Evolutionary conservation across 805 yeast species (phyloP), one percentile per base, ranked within the genome.

Genomic region (Kodamaea kaohsiungensis): DNA sequence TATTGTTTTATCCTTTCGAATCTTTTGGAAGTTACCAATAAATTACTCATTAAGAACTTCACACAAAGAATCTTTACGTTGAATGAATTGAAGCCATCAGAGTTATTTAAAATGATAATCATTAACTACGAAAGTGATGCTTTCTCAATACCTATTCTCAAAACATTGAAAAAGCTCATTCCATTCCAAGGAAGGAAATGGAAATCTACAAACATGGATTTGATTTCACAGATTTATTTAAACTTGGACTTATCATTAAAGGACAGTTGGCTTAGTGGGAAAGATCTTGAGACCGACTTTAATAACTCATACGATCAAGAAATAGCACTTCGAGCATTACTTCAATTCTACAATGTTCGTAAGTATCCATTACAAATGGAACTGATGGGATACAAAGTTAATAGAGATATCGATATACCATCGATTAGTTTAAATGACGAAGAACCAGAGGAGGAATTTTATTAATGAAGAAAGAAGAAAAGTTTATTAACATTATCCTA

Each of bases 111-210:
- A 59, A 78, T 82, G 61, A 69, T 81, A 37, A 69, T 89, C 4
- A 72, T 81, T 3, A 77, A 91, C 45, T 86, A 84, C 65, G 69
- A 70, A 33, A 90, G 89, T 62, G 65, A 73, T 19, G 79, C 79
- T 8, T 68, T 91, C 19, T 86, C 88, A 71, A 75, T 75, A 49
- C 92, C 96, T 1, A 84, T 89, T 2, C 73, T 92, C 61, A 86
- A 85, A 63, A 80, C 89, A 0, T 75, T 92, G 56, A 91, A 89
- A 66, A 85, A 88, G 57, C 79, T 91, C 49, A 85, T 91, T 1
- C 97, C 98, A 0, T 90, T 87, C 70, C 92, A 90, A 63, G 97
- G 97, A 16, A 85, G 95, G 56, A 91, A 92, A 68, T 93, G 99
- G 99, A 86, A 91, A 61, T 82, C 91, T 12, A 83, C 85, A 58